Conservation (phyloP, 2,329 filamentous ascomycete species). For the Ophiostoma novo-ulmi region DNA sequence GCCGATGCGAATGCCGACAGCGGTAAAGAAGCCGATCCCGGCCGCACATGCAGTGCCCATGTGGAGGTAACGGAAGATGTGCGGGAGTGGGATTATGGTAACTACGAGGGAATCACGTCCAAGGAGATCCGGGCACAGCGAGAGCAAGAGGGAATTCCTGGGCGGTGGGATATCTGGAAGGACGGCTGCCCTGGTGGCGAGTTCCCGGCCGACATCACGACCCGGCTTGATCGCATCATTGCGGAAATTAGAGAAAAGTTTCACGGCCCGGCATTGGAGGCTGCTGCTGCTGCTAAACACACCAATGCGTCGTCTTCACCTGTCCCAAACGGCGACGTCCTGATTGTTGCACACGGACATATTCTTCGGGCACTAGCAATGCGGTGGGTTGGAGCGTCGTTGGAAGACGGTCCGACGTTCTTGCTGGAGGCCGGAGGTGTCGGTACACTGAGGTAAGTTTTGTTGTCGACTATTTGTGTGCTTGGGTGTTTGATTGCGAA, state of each 20-base stretch:
- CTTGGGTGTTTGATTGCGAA: constrained; percentile 17
- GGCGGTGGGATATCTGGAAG: constrained; percentile 79
- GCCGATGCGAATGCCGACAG: constrained; percentile 26
- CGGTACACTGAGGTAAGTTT: constrained; percentile 63
- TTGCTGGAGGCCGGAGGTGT: constrained; percentile 86
- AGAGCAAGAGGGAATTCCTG: constrained; percentile 51
- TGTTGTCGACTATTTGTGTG: neutral
- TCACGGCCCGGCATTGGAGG: constrained; percentile 40
- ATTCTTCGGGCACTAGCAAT: constrained; percentile 84
- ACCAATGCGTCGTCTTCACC: neutral
- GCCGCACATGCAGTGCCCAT: constrained; percentile 48
- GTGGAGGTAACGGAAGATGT: constrained; percentile 67
- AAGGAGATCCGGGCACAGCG: constrained; percentile 59
- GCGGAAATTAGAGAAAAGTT: constrained; percentile 63
- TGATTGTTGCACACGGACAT: constrained; percentile 85
- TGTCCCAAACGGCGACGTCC: constrained; percentile 50
- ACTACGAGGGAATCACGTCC: constrained; percentile 77
- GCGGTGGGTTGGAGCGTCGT: constrained; percentile 70
- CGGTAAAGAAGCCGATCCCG: constrained; percentile 28
- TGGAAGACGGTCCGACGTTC: constrained; percentile 71
- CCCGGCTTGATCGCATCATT: constrained; percentile 71
- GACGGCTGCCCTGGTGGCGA: constrained; percentile 84
- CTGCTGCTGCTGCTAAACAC: neutral
- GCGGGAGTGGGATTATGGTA: constrained; percentile 82
- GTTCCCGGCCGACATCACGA: constrained; percentile 67